Evolutionary conservation across 2,329 filamentous ascomycete genomes (phyloP), one percentile per base, ranked within the genome.

Genomic region (Alternaria angustiovoidea): DNA sequence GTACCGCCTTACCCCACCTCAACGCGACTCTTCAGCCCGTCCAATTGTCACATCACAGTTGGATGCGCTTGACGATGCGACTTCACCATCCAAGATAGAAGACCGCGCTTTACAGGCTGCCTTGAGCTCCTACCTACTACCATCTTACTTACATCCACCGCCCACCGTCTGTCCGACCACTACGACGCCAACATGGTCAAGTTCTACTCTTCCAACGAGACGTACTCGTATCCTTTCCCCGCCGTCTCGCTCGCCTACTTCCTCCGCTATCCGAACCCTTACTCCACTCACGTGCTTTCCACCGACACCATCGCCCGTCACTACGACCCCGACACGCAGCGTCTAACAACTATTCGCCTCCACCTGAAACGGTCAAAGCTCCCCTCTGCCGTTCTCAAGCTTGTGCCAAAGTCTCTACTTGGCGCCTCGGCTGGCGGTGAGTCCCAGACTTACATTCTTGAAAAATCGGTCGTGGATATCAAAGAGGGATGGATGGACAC

Each of bases 191-290:
- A 39, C 16, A 85, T 85, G 83, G 83, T 85, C 68, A 84, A 84
- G 74, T 83, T 84, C 78, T 84, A 84, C 78, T 79, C 78, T 47
- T 78, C 75, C 70, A 88, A 86, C 80, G 90, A 91, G 78, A 87
- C 85, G 72, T 93, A 94, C 84, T 85, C 89, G 66, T 92, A 94
- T 80, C 89, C 91, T 49, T 94, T 94, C 82, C 89, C 91, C 63
- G 91, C 91, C 77, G 92, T 95, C 63, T 93, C 91, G 49, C 89
- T 95, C 78, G 92, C 92, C 81, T 95, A 93, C 85, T 95, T 94
- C 81, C 89, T 95, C 51, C 91, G 92, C 67, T 95, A 95, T 81
- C 93, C 91, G 66, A 95, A 94, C 74, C 92, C 92, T 7, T 94
- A 94, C 81, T 89, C 89, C 67, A 88, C 87, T 65, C 92, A 95